Base-by-base conservation (phyloP, 2,329 filamentous ascomycete species). In the Botrytis pseudocinerea region DNA sequence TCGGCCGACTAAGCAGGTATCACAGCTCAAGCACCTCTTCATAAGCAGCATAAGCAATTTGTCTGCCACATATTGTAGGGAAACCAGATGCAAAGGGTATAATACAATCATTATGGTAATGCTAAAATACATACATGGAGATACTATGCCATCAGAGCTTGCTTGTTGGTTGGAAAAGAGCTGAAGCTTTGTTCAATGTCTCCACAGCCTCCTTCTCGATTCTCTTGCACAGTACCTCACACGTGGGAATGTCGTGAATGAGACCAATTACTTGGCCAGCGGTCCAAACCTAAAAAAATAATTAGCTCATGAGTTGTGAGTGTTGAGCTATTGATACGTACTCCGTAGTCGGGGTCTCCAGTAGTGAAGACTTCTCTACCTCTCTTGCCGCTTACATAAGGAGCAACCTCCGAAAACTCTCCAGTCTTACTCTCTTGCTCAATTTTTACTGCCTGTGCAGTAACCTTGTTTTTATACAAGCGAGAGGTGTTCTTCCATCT, bases 401-500 rank as follows among this genome's bases (percentile, higher is more conserved):
- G 92, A 35, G 93, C 94, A 59, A 99, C 89, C 83, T 98, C 94
- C 75, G 91, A 87, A 78, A 99, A 99, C 78, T 98, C 93, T 76
- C 94, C 95, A 4, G 91, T 93, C 74, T 86, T 88, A 83, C 93
- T 96, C 84, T 93, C 92, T 78, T 85, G 87, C 86, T 99, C 96
- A 74, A 98, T 87, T 85, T 93, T 91, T 77, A 94, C 86, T 1
- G 94, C 94, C 78, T 93, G 90, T 75, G 90, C 85, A 0, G 94
- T 90, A 70, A 98, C 93, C 85, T 96, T 95, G 84, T 99, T 99
- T 82, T 90, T 91, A 84, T 92, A 99, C 78, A 98, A 84, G 20
- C 96, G 87, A 64, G 89, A 92, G 1, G 96, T 99, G 83, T 99
- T 99, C 83, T 88, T 94, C 95, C 96, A 99, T 77, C 95, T 87